Base-by-base conservation (phyloP, 768 basidiomycete species). In the Rhodotorula graminis region DNA sequence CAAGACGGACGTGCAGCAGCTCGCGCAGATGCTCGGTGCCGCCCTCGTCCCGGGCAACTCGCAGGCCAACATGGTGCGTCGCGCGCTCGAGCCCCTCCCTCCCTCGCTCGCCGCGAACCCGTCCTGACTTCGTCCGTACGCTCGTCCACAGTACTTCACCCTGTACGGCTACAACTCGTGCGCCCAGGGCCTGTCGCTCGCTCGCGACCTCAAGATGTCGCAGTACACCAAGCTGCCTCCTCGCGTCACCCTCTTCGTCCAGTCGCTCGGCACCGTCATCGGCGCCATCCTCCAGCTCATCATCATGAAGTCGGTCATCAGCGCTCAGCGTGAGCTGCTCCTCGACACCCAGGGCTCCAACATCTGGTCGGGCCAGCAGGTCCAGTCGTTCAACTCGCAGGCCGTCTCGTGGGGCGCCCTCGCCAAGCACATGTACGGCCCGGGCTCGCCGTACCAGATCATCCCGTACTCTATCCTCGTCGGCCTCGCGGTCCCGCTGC, bases 231-330 rank as follows among this genome's bases (percentile, higher is more conserved):
- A 88, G 80, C 83, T 89, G 53, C 86, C 88, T 50, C 88, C 88
- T 58, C 86, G 87, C 16, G 84, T 85, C 47, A 86, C 88, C 5
- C 88, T 89, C 79, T 82, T 84, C 29, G 86, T 86, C 14, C 87
- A 88, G 77, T 83, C 82, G 46, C 64, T 84, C 59, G 87, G 88
- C 2, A 85, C 87, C 12, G 79, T 89, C 56, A 80, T 88, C 47
- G 87, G 85, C 72, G 73, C 73, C 52, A 50, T 74, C 59, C 75
- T 79, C 31, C 72, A 76, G 61, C 53, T 81, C 80, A 84, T 87
- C 57, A 86, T 90, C 70, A 88, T 86, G 86, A 87, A 86, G 72
- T 83, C 83, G 2, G 85, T 88, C 69, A 83, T 88, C 77, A 81
- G 83, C 63, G 82, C 79, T 52, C 85, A 87, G 60, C 82, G 83